Evolutionary conservation across 1,284 basidiomycete species (phyloP).

Genomic region (Rhodotorula sp.): DNA sequence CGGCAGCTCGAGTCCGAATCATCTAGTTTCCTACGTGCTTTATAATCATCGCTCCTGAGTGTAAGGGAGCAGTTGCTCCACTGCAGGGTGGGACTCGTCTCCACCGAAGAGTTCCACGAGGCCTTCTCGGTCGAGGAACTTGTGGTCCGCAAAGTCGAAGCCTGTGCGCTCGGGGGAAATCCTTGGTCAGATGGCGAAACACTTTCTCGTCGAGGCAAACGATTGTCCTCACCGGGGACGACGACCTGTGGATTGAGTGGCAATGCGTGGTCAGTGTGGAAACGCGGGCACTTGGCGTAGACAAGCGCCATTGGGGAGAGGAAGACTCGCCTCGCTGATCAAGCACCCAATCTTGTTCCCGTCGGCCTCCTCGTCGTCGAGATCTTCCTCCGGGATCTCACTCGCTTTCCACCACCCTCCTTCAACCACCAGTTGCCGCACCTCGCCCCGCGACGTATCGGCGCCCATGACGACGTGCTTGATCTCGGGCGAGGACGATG

Average conservation of each 20-base stretch:
- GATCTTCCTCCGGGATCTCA: slow-evolving; percentile 52
- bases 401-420: slow-evolving; percentile 58
- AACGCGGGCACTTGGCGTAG: too few relatives aligned
- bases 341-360: slow-evolving; percentile 51
- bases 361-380: slow-evolving; percentile 26
- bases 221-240: background rate
- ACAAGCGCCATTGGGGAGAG: slow-evolving; percentile 46
- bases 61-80: slow-evolving; percentile 11
- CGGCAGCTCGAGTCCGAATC: background rate
- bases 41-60: slow-evolving; percentile 5
- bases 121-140: slow-evolving; percentile 50
- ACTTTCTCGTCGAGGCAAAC: too few relatives aligned
- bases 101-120: slow-evolving; percentile 50
- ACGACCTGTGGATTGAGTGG: too few relatives aligned
- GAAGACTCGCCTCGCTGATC: slow-evolving; percentile 53
- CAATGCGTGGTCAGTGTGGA: background rate
- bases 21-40: background rate
- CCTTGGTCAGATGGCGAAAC: too few relatives aligned
- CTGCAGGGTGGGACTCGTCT: background rate
- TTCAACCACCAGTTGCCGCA: slow-evolving; percentile 54
- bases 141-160: slow-evolving; percentile 53
- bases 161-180: background rate
- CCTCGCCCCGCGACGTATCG: slow-evolving; percentile 51
- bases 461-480: slow-evolving; percentile 54
- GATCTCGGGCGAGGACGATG: slow-evolving; percentile 46